phyloP scores from a whole-genome alignment of 768 basidiomycete species.

The Daedaleopsis nitida region DNA sequence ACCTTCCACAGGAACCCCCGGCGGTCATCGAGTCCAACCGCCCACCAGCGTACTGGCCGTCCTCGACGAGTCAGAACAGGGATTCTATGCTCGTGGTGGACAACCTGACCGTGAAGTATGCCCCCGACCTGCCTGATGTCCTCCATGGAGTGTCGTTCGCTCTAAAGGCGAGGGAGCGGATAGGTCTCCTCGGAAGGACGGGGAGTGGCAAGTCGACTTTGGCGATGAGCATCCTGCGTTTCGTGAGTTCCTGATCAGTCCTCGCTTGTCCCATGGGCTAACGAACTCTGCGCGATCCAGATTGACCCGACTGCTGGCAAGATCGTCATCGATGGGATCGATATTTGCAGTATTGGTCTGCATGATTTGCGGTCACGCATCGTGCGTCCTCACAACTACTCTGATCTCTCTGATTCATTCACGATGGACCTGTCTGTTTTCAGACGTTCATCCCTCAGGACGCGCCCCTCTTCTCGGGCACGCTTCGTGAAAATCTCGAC shows the following conservation, averaged over 20 bases:
- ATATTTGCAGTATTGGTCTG: conserved; percentile 82
- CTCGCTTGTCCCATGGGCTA: too few relatives aligned
- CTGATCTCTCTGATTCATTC: not conserved
- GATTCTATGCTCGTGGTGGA: conserved; percentile 67
- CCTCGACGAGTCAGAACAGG: conserved; percentile 52
- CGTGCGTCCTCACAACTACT: conserved; percentile 40
- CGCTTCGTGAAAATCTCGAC: conserved; percentile 73
- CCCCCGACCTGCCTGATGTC: conserved; percentile 81
- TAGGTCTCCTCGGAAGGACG: conserved; percentile 82
- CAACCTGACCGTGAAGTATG: conserved; percentile 79
- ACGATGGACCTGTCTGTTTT: not conserved
- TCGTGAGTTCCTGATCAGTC: conserved; percentile 52
- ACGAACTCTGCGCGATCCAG: conserved; percentile 30
- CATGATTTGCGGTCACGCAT: conserved; percentile 79
- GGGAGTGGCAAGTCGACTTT: conserved; percentile 84
- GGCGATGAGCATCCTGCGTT: conserved; percentile 84
- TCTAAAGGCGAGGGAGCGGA: conserved; percentile 68
- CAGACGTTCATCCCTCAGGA: conserved; percentile 83
- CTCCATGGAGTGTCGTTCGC: conserved; percentile 75
- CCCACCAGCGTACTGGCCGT: conserved; percentile 93
- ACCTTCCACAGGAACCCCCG: conserved; percentile 86
- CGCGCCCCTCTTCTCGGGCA: conserved; percentile 80
- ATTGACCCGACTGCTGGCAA: conserved; percentile 75
- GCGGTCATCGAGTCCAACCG: conserved; percentile 70
- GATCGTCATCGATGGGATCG: conserved; percentile 86